phyloP scores from a whole-genome alignment of 2,329 filamentous ascomycete species.

The Penicillium palitans region DNA sequence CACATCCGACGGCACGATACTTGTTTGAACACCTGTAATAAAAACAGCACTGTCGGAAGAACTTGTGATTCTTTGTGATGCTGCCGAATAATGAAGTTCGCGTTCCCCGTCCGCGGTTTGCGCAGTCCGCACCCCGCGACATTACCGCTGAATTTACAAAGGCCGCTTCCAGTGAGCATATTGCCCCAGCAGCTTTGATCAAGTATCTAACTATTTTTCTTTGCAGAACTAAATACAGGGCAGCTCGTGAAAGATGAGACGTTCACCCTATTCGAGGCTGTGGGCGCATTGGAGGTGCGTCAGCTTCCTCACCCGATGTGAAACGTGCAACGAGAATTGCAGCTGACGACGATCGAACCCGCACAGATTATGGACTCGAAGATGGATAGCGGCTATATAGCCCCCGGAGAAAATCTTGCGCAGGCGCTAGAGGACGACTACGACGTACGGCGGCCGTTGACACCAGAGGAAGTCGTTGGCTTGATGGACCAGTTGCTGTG shows the following conservation, averaged over 20 bases:
- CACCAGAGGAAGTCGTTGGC: conserved; percentile 79
- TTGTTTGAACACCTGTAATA: conserved; percentile 11
- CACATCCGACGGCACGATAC: conserved; percentile 7
- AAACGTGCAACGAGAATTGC: conserved; percentile 7
- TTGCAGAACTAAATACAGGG: conserved; percentile 70
- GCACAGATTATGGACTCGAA: conserved; percentile 94
- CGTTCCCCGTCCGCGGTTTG: conserved; percentile 34
- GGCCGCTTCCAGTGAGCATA: conserved; percentile 51
- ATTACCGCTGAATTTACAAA: conserved; percentile 57
- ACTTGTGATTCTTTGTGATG: conserved; percentile 28
- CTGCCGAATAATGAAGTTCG: conserved; percentile 37
- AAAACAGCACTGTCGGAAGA: conserved; percentile 30
- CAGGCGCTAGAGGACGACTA: conserved; percentile 76
- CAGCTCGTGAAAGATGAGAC: conserved; percentile 89
- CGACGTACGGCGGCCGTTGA: conserved; percentile 66
- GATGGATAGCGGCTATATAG: conserved; percentile 92
- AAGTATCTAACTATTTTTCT: conserved; percentile 7
- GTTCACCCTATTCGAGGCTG: conserved; percentile 92
- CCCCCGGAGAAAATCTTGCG: conserved; percentile 62
- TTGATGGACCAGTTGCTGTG: conserved; percentile 92
- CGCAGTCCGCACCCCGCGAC: conserved; percentile 48
- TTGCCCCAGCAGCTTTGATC: not conserved
- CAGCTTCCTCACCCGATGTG: conserved; percentile 9
- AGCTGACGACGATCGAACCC: conserved; percentile 17
- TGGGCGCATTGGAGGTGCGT: conserved; percentile 67